Conservation (phyloP, 768 basidiomycete species). For the Boletus huronensis region DNA sequence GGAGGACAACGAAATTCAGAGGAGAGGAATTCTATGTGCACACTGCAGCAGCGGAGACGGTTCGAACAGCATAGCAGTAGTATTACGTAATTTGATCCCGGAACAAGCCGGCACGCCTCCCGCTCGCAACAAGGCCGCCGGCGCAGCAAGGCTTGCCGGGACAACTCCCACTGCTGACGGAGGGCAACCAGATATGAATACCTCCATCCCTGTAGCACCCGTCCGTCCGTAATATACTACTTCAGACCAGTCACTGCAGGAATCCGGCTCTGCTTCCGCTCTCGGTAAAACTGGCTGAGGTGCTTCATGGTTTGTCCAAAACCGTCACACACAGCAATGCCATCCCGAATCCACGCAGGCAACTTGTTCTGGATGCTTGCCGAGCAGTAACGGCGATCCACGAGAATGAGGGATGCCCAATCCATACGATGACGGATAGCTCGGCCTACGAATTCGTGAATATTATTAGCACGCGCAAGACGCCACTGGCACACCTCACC, state of each 20-base stretch:
- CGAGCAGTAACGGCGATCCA: conserved; percentile 80
- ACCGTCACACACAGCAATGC: conserved; percentile 51
- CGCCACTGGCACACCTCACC: conserved; percentile 54
- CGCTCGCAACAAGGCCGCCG: conserved; percentile 2
- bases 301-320: conserved; percentile 73
- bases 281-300: conserved; percentile 65
- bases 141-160: not conserved
- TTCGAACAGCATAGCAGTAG: not conserved
- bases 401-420: conserved; percentile 86
- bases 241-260: not conserved
- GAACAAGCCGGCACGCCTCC: conserved; percentile 15
- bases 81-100: conserved; percentile 15
- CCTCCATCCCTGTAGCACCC: conserved; percentile 3
- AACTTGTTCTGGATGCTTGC: conserved; percentile 70
- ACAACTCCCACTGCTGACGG: not conserved
- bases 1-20: not conserved
- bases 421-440: conserved; percentile 90
- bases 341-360: conserved; percentile 85
- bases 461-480: not conserved
- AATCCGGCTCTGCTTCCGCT: conserved; percentile 37
- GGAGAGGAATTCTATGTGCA: not conserved
- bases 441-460: conserved; percentile 52
- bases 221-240: conserved; percentile 3
- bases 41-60: not conserved
- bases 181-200: not conserved